Base-by-base conservation (phyloP, 108 stramenopile species). In the Cyclotella sp. region DNA sequence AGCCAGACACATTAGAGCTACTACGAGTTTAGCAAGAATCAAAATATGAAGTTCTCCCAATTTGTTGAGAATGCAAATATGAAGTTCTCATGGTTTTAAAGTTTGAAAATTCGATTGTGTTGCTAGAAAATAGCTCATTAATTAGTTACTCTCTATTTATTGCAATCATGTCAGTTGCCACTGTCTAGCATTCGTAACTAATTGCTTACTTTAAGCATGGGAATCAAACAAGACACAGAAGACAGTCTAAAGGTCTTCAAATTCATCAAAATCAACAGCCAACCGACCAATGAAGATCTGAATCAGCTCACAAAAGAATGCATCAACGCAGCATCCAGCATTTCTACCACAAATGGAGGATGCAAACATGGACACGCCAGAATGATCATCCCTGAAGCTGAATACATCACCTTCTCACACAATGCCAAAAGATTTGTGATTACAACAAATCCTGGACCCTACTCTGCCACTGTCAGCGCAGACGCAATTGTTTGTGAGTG, bases 241-340 rank as follows among this genome's bases (percentile, higher is more conserved):
- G 34, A 51, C 49, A 51, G 49, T 51, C 49, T 51, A 3, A 51
- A 51, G 49, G 49, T 7, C 8, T 51, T 51, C 8, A 8, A 51
- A 19, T 51, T 68, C 67, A 49, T 47, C 27, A 68, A 68, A 68
- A 53, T 68, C 30, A 47, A 49, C 27, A 47, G 67, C n/a, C 67
- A 68, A 51, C 67, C 67, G 26, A 68, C 67, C 29, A 26, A 49
- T 18, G 46, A 68, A 16, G 67, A 46, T 51, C 27, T 68, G n/a
- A 49, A 68, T 29, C 47, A 30, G 67, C 67, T 68, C 67, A 49
- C 22, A n/a, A 27, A 68, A 68, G 67, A 68, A 68, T 49, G 45
- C 46, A 68, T 30, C 47, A 49, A 46, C 26, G 47, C 47, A 46
- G 67, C 67, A 28, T 45, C 46, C 47, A 49, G 46, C 44, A 49